A percentile compares a stretch with the other conserved stretches of the same genome.
Evolutionary conservation across 108 stramenopile species (phyloP).

Genomic region (Skeletonema menzelii): DNA sequence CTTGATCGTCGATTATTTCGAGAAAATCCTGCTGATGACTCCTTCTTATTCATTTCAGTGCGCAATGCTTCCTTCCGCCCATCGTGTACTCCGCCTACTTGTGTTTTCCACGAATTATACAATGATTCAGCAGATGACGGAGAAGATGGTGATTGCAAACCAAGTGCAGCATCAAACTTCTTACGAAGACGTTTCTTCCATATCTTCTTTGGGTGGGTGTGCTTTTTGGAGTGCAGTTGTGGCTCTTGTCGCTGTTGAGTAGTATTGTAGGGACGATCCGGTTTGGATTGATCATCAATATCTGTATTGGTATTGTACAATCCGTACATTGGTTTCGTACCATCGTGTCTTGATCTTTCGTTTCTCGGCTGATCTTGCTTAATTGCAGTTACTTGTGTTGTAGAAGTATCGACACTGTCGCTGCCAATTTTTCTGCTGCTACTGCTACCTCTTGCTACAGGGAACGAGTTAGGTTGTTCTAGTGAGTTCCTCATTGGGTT

Average conservation of each 20-base stretch:
- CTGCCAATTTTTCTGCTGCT: background rate
- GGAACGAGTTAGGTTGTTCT: background rate
- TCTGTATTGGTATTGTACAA: background rate
- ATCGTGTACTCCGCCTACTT: slow-evolving; percentile 26
- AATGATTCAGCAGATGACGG: slow-evolving; percentile 6
- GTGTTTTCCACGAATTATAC: slow-evolving; percentile 38
- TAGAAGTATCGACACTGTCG: background rate
- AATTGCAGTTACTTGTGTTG: background rate
- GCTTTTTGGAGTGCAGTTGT: background rate
- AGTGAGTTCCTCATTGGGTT: background rate
- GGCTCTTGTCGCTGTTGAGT: background rate
- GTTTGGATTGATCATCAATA: background rate
- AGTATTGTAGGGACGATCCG: background rate
- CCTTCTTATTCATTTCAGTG: slow-evolving; percentile 6
- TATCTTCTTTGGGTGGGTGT: slow-evolving; percentile 3
- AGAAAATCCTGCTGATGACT: background rate
- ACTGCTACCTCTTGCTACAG: background rate
- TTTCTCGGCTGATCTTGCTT: background rate
- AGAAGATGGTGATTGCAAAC: slow-evolving; percentile 12
- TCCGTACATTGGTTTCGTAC: background rate
- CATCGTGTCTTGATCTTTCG: background rate
- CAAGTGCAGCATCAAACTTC: slow-evolving; percentile 42
- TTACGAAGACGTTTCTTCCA: slow-evolving; percentile 45
- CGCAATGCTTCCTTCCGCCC: slow-evolving; percentile 26
- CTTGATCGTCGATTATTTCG: slow-evolving; percentile 37